Evolutionary conservation across 2,329 filamentous ascomycete genomes (phyloP), one percentile per base, ranked within the genome.

Genomic region (Venturia pyrina): DNA sequence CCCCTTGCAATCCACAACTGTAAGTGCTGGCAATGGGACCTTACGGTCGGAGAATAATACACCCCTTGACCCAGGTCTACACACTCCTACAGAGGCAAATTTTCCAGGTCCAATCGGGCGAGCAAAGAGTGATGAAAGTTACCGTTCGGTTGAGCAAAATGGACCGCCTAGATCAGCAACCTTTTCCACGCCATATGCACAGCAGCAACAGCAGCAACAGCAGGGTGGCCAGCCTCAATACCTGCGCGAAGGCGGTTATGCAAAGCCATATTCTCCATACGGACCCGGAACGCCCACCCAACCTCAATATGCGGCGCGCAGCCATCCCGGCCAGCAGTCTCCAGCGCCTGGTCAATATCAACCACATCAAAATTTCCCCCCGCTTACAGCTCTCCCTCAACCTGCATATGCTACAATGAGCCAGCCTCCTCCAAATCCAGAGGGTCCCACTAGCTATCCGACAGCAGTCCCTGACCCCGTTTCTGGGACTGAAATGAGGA

Each of bases 281-380:
- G 32, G 34, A 19, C 48, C 32, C 5, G 50, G 32, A 7, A 62
- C 41, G 19, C 60, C 60, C 5, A 64, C 61, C 17, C 44, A 62
- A 10, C 74, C 44, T 70, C 53, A 59, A 37, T 70, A 41, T 68
- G 80, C 74, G 68, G 84, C 79, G 70, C 79, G 78, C 72, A 78
- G 72, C 71, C 81, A 80, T 71, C 78, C 78, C 64, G 77, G 70
- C 69, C 78, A 65, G 71, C 78, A 71, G 61, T 69, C 62, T 62
- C 73, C 68, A 40, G 73, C 75, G 65, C 69, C 70, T 65, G 74
- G 75, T 67, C 74, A 76, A 50, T 89, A 86, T 72, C 83, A 86
- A 32, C 75, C 80, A 46, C 83, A 87, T 66, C 82, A 87, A 68
- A 87, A 83, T 68, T 87, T 87, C 67, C 81, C 85, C 40, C 81